Conservation (phyloP, 2,329 filamentous ascomycete species). For the Fusarium gaditjirri region DNA sequence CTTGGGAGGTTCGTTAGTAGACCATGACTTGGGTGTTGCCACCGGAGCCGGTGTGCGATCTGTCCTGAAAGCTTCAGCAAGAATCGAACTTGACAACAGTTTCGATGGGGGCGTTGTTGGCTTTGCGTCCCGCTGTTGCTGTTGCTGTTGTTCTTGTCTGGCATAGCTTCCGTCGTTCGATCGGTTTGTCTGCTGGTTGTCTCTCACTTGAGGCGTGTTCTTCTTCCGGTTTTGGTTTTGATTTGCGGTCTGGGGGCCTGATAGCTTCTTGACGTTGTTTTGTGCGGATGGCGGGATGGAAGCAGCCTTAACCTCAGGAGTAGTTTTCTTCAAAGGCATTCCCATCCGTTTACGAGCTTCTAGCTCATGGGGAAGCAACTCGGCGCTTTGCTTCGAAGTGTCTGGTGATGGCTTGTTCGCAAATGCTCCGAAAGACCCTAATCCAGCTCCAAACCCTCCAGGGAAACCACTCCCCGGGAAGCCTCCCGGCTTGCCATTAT, state of each 20-base stretch:
- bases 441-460: slow-evolving; percentile 33
- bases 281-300: not conserved
- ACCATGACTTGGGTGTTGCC: slow-evolving; percentile 43
- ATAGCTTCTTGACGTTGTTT: slow-evolving; percentile 2
- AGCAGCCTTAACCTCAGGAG: not conserved
- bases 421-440: slow-evolving; percentile 42
- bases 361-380: slow-evolving; percentile 53
- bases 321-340: slow-evolving; percentile 28
- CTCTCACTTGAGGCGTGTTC: not conserved
- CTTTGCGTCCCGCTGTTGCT: slow-evolving; percentile 6
- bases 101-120: not conserved
- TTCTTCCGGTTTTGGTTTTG: slow-evolving; percentile 13
- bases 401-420: slow-evolving; percentile 20
- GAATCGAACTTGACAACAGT: slow-evolving; percentile 43
- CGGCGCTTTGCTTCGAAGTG: not conserved
- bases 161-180: not conserved
- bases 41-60: slow-evolving; percentile 41
- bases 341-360: slow-evolving; percentile 48
- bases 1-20: slow-evolving; percentile 20
- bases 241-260: not conserved
- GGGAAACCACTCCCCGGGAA: slow-evolving; percentile 41
- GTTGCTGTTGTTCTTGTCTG: slow-evolving; percentile 12
- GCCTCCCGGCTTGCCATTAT: slow-evolving; percentile 31
- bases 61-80: slow-evolving; percentile 50
- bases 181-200: slow-evolving; percentile 1